Conservation (phyloP, 768 basidiomycete genomes). For the Harrya chromipes region DNA sequence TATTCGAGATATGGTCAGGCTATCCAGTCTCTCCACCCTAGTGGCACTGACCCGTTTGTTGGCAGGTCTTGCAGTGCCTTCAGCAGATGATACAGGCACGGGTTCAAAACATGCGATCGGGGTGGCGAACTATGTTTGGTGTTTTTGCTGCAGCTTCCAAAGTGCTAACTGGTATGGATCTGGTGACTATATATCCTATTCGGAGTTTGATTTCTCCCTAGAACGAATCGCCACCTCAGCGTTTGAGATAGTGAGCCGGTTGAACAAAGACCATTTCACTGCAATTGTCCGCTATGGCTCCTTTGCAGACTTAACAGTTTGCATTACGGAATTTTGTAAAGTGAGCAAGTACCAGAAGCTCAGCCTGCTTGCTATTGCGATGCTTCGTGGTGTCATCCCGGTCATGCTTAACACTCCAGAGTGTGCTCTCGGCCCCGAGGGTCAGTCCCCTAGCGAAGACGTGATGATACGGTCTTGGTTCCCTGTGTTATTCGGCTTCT, state of each 20-base stretch:
- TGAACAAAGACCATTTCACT: conserved; percentile 88
- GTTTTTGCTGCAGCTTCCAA: conserved; percentile 97
- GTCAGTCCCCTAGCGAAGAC: conserved; percentile 57
- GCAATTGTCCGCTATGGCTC: conserved; percentile 92
- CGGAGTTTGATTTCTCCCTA: conserved; percentile 25
- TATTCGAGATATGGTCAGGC: conserved; percentile 88
- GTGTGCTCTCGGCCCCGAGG: conserved; percentile 40
- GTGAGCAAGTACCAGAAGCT: conserved; percentile 99
- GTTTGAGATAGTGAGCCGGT: conserved; percentile 90
- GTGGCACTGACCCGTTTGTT: not conserved
- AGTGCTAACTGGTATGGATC: conserved; percentile 70
- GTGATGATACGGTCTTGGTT: conserved; percentile 97
- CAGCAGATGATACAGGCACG: conserved; percentile 98
- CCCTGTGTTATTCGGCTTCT: conserved; percentile 95
- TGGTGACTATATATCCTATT: not conserved
- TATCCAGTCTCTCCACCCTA: not conserved
- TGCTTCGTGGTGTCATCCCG: conserved; percentile 91
- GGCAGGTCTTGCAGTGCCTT: conserved; percentile 90
- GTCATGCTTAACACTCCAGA: conserved; percentile 87
- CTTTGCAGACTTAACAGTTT: conserved; percentile 94
- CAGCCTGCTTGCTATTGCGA: conserved; percentile 91
- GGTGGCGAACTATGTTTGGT: conserved; percentile 99
- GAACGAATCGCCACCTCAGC: conserved; percentile 91
- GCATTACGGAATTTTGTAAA: conserved; percentile 99
- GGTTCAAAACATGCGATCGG: conserved; percentile 92